These are phyloP conservation scores for Chondrostereum purpureum DNA, from an alignment of 1,284 basidiomycete genomes.

Conservation along the genomic window DNA sequence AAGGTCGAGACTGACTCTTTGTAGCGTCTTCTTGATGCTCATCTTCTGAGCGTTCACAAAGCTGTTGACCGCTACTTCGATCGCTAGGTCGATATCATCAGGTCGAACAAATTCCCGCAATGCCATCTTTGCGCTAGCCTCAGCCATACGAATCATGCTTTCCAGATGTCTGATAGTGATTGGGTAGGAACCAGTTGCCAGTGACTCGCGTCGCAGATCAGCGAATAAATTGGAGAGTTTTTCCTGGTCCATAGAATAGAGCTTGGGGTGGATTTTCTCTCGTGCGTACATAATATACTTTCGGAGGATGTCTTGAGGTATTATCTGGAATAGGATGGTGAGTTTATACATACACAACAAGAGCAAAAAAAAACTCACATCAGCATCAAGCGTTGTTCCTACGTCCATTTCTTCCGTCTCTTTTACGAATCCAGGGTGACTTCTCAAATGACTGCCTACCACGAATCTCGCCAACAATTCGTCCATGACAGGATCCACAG, in stretches of 20 bases:
- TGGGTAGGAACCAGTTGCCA: conserved; percentile 95
- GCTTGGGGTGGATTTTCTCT: conserved; percentile 87
- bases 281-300: conserved; percentile 99
- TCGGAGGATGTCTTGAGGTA: conserved; percentile 93
- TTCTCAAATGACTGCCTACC: conserved; percentile 90
- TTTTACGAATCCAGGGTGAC: conserved; percentile 88
- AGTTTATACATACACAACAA: conserved; percentile 2
- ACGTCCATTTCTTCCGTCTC: conserved; percentile 86
- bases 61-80: conserved; percentile 90
- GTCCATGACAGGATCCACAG: conserved; percentile 94
- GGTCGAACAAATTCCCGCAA: conserved; percentile 91
- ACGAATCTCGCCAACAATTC: conserved; percentile 96
- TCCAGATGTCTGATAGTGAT: conserved; percentile 98
- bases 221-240: conserved; percentile 92
- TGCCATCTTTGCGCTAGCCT: conserved; percentile 98
- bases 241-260: conserved; percentile 94
- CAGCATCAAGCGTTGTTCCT: conserved; percentile 82
- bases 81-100: conserved; percentile 97
- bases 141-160: conserved; percentile 99
- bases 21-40: conserved; percentile 96
- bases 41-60: conserved; percentile 98
- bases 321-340: conserved; percentile 53
- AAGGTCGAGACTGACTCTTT: conserved; percentile 60
- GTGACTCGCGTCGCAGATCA: conserved; percentile 93
- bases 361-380: conserved; percentile 50